phyloP scores from a whole-genome alignment of 2,329 filamentous ascomycete genomes.

The Echinosphaeria canescens region DNA sequence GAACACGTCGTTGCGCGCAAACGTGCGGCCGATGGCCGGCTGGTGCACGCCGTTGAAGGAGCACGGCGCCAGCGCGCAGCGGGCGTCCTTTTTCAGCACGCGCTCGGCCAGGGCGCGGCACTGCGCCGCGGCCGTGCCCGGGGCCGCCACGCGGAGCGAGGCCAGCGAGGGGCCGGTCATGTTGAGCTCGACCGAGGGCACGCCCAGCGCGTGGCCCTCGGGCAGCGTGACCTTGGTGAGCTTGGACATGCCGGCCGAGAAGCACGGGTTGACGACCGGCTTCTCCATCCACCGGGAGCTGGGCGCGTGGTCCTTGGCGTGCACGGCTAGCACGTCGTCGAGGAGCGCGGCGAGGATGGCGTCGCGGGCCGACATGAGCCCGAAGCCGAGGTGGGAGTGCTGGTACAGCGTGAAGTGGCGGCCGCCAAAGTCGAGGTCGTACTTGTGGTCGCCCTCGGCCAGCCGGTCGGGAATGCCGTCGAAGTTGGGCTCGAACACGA shows the following conservation, averaged over 20 bases:
- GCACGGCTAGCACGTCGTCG: constrained; percentile 47
- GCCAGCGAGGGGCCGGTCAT: constrained; percentile 68
- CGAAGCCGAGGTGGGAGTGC: constrained; percentile 93
- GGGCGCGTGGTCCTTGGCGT: constrained; percentile 35
- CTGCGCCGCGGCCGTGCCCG: constrained; percentile 65
- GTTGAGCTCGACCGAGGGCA: constrained; percentile 39
- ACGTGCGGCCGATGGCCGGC: constrained; percentile 79
- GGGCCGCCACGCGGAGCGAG: too few relatives aligned
- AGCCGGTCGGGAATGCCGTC: constrained; percentile 76
- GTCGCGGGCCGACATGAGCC: constrained; percentile 84
- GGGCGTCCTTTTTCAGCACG: constrained; percentile 69
- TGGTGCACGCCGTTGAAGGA: constrained; percentile 98
- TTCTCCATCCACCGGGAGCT: constrained; percentile 46
- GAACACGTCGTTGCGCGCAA: constrained; percentile 76
- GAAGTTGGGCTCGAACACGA: constrained; percentile 95
- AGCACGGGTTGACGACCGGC: constrained; percentile 67
- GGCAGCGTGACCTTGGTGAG: constrained; percentile 52
- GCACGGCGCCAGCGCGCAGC: constrained; percentile 73
- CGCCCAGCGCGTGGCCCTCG: constrained; percentile 36
- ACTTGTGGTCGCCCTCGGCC: constrained; percentile 86
- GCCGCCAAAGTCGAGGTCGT: constrained; percentile 74
- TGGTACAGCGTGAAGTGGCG: constrained; percentile 88
- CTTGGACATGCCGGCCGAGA: constrained; percentile 58
- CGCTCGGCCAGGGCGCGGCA: constrained; percentile 82
- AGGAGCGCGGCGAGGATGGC: constrained; percentile 62